Evolutionary conservation across 2,329 filamentous ascomycete genomes (phyloP).

Genomic region (Trichoderma sp.): DNA sequence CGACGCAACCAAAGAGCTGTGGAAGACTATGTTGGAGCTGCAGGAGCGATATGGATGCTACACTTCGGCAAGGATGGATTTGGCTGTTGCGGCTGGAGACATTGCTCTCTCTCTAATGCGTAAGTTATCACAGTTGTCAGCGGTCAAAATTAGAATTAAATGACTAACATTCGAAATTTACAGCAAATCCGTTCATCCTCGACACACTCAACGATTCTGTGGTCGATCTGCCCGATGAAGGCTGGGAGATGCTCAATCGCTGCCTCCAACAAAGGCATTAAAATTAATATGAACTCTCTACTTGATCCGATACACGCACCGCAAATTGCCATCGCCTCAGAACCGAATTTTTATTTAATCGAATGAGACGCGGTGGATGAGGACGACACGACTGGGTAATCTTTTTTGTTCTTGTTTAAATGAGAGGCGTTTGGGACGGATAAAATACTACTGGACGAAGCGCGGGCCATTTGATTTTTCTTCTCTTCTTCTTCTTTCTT

Average conservation of each 20-base stretch:
- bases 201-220: constrained; percentile 47
- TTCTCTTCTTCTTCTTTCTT: background rate
- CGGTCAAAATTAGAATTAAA: background rate
- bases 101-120: constrained; percentile 49
- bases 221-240: constrained; percentile 44
- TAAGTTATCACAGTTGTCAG: constrained; percentile 39
- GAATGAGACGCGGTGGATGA: constrained; percentile 3
- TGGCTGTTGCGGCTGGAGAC: constrained; percentile 50
- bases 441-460: constrained; percentile 3
- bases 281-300: background rate
- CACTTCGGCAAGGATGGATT: constrained; percentile 53
- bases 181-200: constrained; percentile 48
- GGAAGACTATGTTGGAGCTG: constrained; percentile 54
- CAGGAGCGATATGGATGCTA: constrained; percentile 54
- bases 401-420: background rate
- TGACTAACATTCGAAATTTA: background rate
- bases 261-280: constrained; percentile 33
- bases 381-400: constrained; percentile 7
- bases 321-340: background rate
- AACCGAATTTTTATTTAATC: background rate
- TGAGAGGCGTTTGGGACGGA: constrained; percentile 16
- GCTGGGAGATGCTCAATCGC: constrained; percentile 43
- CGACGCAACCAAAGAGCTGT: constrained; percentile 49
- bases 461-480: background rate
- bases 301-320: background rate